phyloP scores from a whole-genome alignment of 371 early-diverging fungal species.

The Syncephalastrum racemosum region DNA sequence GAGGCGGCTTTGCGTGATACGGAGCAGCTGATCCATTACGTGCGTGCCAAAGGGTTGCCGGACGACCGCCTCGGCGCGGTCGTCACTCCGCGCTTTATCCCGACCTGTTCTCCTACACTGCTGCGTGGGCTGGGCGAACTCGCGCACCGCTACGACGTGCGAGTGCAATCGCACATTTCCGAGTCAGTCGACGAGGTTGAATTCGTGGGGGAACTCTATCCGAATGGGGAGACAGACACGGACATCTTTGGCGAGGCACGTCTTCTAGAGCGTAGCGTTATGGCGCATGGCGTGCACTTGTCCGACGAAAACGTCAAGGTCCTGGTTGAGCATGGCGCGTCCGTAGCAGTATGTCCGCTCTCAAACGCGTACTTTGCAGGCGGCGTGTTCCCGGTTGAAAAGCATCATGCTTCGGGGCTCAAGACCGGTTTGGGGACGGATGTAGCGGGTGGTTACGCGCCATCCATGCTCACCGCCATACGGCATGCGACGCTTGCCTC shows the following conservation, averaged over 20 bases:
- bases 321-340: slow-evolving; percentile 40
- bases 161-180: slow-evolving; percentile 57
- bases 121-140: slow-evolving; percentile 52
- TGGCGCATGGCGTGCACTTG: slow-evolving; percentile 74
- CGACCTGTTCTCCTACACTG: slow-evolving; percentile 54
- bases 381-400: slow-evolving; percentile 23
- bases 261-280: slow-evolving; percentile 53
- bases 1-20: slow-evolving; percentile 33
- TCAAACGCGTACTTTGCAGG: slow-evolving; percentile 62
- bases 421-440: slow-evolving; percentile 70
- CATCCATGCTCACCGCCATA: slow-evolving; percentile 63
- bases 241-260: slow-evolving; percentile 54
- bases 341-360: slow-evolving; percentile 66
- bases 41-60: slow-evolving; percentile 1
- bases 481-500: slow-evolving; percentile 19
- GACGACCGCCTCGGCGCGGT: slow-evolving; percentile 46
- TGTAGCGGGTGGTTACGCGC: slow-evolving; percentile 66
- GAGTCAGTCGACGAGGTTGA: slow-evolving; percentile 59
- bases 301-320: slow-evolving; percentile 41
- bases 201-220: slow-evolving; percentile 55
- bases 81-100: slow-evolving; percentile 69
- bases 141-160: slow-evolving; percentile 38
- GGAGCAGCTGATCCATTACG: slow-evolving; percentile 11
- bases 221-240: slow-evolving; percentile 44
- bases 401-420: slow-evolving; percentile 21